Evolutionary conservation across 2,329 filamentous ascomycete genomes (phyloP), one percentile per base, ranked within the genome.

Genomic region (Samsoniella hepiali): DNA sequence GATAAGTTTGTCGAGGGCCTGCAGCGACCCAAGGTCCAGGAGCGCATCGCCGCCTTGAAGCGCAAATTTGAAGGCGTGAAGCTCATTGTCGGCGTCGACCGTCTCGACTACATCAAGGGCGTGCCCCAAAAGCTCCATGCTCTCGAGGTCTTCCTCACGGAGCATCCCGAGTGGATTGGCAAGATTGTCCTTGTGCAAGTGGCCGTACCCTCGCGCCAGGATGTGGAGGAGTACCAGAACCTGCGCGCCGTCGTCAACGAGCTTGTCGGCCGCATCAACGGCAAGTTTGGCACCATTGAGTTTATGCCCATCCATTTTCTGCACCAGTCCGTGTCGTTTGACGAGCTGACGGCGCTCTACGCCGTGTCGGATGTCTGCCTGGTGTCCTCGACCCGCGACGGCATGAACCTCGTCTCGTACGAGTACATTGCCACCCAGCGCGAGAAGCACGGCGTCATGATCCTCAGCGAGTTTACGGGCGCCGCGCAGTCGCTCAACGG

Each of bases 291-390:
- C 74, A 97, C 93, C 38, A 90, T 98, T 72, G 94, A 98, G 76
- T 98, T 97, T 79, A 97, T 96, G 90, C 95, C 95, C 1, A 98
- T 99, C 70, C 95, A 98, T 77, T 98, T 97, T 80, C 88, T 98
- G 71, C 95, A 98, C 80, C 96, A 97, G 79, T 96, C 91, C 5
- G 93, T 98, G 72, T 88, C 88, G 56, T 97, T 98, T 70, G 93
- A 97, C 69, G 95, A 98, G 78, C 86, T 99, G 42, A 93, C 96
- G 57, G 93, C 93, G 0, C 84, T 98, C 9, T 98, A 98, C 74
- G 91, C 92, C 17, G 89, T 96, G 29, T 95, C 92, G 3, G 95
- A 97, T 73, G 91, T 92, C 51, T 97, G 93, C 74, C 85, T 98
- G 15, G 94, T 96, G 44, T 96, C 91, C 9, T 97, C 91, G 3